Evolutionary conservation across 2,329 filamentous ascomycete genomes (phyloP), one percentile per base, ranked within the genome.

Genomic region (Verticillium klebahnii): DNA sequence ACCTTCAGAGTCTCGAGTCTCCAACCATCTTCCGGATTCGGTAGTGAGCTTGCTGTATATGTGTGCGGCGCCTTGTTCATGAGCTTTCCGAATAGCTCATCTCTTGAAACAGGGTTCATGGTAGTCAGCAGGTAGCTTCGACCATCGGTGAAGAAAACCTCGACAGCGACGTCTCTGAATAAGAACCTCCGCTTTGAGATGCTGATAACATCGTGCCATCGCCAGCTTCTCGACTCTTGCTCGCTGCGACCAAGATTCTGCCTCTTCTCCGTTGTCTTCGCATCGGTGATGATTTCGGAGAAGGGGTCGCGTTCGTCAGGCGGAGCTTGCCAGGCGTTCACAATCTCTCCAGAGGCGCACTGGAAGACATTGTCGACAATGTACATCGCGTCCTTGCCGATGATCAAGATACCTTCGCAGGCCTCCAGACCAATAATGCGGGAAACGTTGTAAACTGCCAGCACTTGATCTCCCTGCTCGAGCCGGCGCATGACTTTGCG

Each of bases 321-420:
- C 0, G 94, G 93, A 2, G 95, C 96, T 75, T 98, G 93, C 86
- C 91, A 94, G 9, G 97, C 93, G 69, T 97, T 94, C 63, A 99
- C 92, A 70, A 99, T 97, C 73, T 99, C 96, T 14, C 94, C 94
- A 70, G 97, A 95, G 2, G 91, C 89, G 65, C 94, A 88, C 71
- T 98, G 94, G 73, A 99, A 98, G 70, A 97, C 94, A 68, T 95
- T 94, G 75, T 99, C 95, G 75, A 98, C 90, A 67, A 99, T 89
- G 72, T 99, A 99, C 17, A 99, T 83, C 57, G 88, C 90, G 68
- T 94, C 90, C 74, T 96, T 97, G 19, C 95, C 95, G 50, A 98
- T 84, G 60, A 99, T 96, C 37, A 99, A 80, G 52, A 99, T 88
- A 8, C 95, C 95, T 73, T 99, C 96, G 64, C 91, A 92, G 9